Percentiles rank a stretch among this genome's conserved stretches.
These are phyloP conservation scores for Vitis amurensis DNA, from an alignment of 164 flowering plant species.

Conservation along the genomic window DNA sequence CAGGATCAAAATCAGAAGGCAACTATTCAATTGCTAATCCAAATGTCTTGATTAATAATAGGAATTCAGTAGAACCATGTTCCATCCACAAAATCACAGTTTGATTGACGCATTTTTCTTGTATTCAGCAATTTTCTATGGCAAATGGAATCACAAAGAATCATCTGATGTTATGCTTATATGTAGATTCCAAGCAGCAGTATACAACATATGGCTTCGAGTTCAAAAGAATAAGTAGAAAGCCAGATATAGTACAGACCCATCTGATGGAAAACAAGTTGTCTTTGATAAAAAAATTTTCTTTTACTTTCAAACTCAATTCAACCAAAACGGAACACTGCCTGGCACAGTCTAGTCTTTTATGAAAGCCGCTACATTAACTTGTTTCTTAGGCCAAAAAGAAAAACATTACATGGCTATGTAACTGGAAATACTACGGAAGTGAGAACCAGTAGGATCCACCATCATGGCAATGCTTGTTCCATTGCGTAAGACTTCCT, in stretches of 20 bases:
- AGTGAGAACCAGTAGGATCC: no score
- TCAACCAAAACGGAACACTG: neutral
- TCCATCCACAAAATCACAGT: neutral
- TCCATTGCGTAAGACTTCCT: no score
- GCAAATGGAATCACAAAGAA: neutral
- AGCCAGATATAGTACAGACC: neutral
- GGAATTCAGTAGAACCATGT: neutral
- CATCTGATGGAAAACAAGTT: neutral
- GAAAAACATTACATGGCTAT: no score
- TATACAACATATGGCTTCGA: neutral
- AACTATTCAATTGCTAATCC: constrained; percentile 20
- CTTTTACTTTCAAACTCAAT: neutral
- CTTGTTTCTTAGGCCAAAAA: no score
- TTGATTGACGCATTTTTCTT: neutral
- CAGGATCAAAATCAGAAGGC: constrained; percentile 32
- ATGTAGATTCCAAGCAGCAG: neutral
- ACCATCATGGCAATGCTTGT: no score
- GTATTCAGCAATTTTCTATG: neutral
- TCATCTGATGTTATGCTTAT: neutral
- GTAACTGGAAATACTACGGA: no score
- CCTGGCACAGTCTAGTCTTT: no score
- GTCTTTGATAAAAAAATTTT: neutral
- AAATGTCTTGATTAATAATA: constrained; percentile 25
- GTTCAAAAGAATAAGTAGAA: neutral
- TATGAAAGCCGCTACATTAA: no score